Conservation (phyloP, 2,329 filamentous ascomycete genomes). For the Sporothrix phasma region DNA sequence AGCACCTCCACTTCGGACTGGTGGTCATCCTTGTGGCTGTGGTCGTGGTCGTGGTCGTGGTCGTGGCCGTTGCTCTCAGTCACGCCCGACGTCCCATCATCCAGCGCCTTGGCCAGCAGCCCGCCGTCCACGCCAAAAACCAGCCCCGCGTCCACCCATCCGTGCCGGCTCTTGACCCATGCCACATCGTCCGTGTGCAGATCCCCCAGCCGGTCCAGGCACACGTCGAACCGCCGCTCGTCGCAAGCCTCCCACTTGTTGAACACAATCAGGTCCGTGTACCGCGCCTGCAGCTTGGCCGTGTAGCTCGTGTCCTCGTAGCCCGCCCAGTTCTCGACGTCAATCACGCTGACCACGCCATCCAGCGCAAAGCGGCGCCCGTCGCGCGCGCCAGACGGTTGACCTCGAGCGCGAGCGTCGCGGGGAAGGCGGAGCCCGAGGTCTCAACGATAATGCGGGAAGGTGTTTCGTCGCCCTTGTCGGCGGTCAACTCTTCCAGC, state of each 20-base stretch:
- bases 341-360: constrained; percentile 80
- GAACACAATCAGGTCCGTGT: constrained; percentile 82
- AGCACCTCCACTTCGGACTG: constrained; percentile 91
- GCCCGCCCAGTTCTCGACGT: constrained; percentile 90
- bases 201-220: constrained; percentile 68
- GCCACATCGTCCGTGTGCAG: constrained; percentile 64
- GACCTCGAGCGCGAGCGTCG: constrained; percentile 82
- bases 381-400: constrained; percentile 67
- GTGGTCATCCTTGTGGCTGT: constrained; percentile 43
- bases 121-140: constrained; percentile 83
- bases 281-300: constrained; percentile 75
- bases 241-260: constrained; percentile 82
- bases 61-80: no score
- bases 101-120: constrained; percentile 35
- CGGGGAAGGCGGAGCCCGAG: constrained; percentile 75
- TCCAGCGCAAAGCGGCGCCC: constrained; percentile 61
- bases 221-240: constrained; percentile 66
- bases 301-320: constrained; percentile 89
- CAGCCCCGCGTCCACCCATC: constrained; percentile 66
- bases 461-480: constrained; percentile 33
- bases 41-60: constrained; percentile 37
- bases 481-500: constrained; percentile 58
- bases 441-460: constrained; percentile 94
- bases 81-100: constrained; percentile 37
- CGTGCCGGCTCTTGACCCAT: constrained; percentile 76